Conservation (phyloP, 495 filamentous ascomycete species). For the Thozetella sp. region DNA sequence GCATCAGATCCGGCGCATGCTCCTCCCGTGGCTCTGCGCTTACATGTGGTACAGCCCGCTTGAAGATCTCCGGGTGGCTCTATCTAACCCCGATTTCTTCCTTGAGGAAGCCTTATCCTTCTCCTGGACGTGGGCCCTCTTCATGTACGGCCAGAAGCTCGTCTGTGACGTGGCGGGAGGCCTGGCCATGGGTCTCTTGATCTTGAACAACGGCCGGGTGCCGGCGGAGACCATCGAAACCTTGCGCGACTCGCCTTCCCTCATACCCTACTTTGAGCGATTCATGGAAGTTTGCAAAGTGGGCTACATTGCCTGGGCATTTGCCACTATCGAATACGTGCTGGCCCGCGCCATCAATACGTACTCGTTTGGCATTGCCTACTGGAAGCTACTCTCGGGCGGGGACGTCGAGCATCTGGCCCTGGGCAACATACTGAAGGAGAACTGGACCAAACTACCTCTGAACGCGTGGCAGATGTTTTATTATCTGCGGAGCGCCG, state of each 20-base stretch:
- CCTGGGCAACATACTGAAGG: slow-evolving; percentile 4
- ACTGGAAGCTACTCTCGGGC: slow-evolving; percentile 9
- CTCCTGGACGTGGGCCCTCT: slow-evolving; percentile 2
- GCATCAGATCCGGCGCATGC: slow-evolving; percentile 22
- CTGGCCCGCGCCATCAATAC: slow-evolving; percentile 14
- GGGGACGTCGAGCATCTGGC: slow-evolving; percentile 10
- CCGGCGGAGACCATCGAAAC: not conserved
- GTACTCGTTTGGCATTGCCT: slow-evolving; percentile 15
- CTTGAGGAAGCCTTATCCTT: slow-evolving; percentile 11
- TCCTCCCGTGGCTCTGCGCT: slow-evolving; percentile 11
- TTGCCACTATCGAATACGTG: slow-evolving; percentile 16
- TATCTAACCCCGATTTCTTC: slow-evolving; percentile 22
- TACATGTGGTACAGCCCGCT: slow-evolving; percentile 19
- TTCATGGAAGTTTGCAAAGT: not conserved
- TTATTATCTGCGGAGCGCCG: slow-evolving; percentile 3
- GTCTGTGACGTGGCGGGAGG: not conserved
- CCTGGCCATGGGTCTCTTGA: not conserved
- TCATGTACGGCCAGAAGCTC: slow-evolving; percentile 7
- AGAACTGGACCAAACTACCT: slow-evolving; percentile 8
- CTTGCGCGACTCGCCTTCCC: not conserved
- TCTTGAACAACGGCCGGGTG: not conserved
- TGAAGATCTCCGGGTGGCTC: slow-evolving; percentile 19
- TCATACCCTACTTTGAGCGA: not conserved
- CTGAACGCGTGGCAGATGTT: slow-evolving; percentile 11
- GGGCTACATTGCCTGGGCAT: slow-evolving; percentile 16